Evolutionary conservation across 2,329 filamentous ascomycete genomes (phyloP).

Genomic region (Talaromyces sp.): DNA sequence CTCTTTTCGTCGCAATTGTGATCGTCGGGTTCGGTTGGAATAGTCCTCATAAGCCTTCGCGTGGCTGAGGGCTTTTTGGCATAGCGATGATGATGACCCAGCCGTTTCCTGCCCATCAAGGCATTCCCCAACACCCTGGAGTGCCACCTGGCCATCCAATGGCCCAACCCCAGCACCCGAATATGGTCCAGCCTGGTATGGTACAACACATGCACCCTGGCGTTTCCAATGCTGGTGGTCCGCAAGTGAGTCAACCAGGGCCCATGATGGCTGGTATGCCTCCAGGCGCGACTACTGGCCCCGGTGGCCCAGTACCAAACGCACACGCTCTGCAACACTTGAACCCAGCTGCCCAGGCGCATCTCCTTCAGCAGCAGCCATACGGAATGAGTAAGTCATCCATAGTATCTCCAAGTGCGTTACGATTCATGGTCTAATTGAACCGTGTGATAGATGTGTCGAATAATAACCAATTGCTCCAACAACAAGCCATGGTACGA

Average conservation of each 20-base stretch:
- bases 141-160: constrained; percentile 61
- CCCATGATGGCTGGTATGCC: constrained; percentile 64
- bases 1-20: not conserved
- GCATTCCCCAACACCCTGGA: constrained; percentile 57
- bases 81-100: constrained; percentile 54
- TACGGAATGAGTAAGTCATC: constrained; percentile 40
- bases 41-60: constrained; percentile 28
- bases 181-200: constrained; percentile 50
- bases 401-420: not conserved
- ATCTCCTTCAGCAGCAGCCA: constrained; percentile 51
- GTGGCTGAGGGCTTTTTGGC: constrained; percentile 32
- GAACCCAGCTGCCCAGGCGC: constrained; percentile 46
- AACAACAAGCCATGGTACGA: constrained; percentile 36
- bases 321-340: constrained; percentile 61
- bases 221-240: constrained; percentile 57
- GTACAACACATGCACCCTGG: constrained; percentile 60
- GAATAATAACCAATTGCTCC: constrained; percentile 46
- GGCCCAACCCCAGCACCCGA: constrained; percentile 55
- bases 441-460: constrained; percentile 28
- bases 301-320: constrained; percentile 51
- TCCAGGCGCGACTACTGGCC: constrained; percentile 52
- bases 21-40: constrained; percentile 14
- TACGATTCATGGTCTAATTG: not conserved
- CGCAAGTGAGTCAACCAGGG: constrained; percentile 59
- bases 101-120: constrained; percentile 58